Conservation (phyloP, 768 basidiomycete species). For the Epithele typhae region DNA sequence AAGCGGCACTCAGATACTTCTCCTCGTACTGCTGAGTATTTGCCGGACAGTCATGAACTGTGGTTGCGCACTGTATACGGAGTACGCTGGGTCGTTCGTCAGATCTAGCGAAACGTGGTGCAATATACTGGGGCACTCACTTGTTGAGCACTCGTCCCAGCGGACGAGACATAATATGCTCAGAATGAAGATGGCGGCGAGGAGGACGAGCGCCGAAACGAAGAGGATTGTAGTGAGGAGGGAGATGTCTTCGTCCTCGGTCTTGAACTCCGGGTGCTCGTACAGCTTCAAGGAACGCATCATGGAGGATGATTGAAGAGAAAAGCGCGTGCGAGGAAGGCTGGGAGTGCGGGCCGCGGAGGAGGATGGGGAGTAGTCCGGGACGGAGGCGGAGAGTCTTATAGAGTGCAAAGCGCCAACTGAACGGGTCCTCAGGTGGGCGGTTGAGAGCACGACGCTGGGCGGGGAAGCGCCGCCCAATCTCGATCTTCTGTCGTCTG, state of each 20-base stretch:
- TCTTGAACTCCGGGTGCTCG: conserved; percentile 20
- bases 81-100: conserved; percentile 2
- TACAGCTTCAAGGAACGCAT: conserved; percentile 19
- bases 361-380: no score
- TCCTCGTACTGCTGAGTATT: no score
- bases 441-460: no score
- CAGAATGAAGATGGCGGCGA: conserved; percentile 21
- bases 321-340: no score
- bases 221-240: conserved; percentile 25
- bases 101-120: neutral
- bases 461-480: no score
- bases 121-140: conserved; percentile 9
- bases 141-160: conserved; percentile 20
- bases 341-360: no score
- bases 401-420: no score
- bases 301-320: neutral
- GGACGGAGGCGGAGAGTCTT: no score
- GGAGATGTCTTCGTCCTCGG: conserved; percentile 18
- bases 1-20: no score
- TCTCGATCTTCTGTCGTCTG: no score
- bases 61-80: conserved; percentile 9
- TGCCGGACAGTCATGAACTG: conserved; percentile 12
- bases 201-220: conserved; percentile 17
- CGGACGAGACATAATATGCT: conserved; percentile 18
- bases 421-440: no score